Evolutionary conservation across 306 rosid genomes (phyloP), one percentile per base, ranked within the genome.

Genomic region (Calophaca sinica): DNA sequence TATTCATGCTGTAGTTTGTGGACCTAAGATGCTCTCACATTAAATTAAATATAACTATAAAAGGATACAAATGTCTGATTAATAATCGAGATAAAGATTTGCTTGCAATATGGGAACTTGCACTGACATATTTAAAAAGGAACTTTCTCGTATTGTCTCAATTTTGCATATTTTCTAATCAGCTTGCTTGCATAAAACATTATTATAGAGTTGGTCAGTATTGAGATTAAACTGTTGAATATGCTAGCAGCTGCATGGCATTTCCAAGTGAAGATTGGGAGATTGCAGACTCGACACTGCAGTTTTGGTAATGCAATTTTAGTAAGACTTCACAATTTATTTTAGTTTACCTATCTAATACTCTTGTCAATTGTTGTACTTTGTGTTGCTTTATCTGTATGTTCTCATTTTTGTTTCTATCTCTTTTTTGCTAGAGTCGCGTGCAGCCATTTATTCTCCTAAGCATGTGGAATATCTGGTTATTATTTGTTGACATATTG

Each of bases 221-320:
- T 79, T 74, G 72, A 68, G 70, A 62, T 68, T 72, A 75, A 81
- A 28, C 50, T 81, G 72, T 75, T 85, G 59, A 58, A 39, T 62
- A 13, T 84, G 79, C 42, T 80, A 35, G 88, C 96, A 91, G 98
- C 74, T 94, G 98, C 39, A 89, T 94, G 83, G 91, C 98, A 68
- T 94, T 89, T 89, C 91, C 94, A 58, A 78, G 93, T 87, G 97
- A 88, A 81, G 98, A 91, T 76, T 94, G 97, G 98, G 98, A 94
- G 90, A 88, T 88, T 78, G 91, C 98, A 42, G 98, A 94, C 86
- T 88, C 96, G 57, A 89, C 98, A 41, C 82, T 94, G 65, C 98
- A 89, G 81, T 91, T 94, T 85, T 94, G 98, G 98, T 94, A 94
- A 80, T 75, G 69, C 68, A 55, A 32, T 60, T 81, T 79, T 74